Evolutionary conservation across 2,329 filamentous ascomycete genomes (phyloP), one percentile per base, ranked within the genome.

Genomic region (Cercospora janseana): DNA sequence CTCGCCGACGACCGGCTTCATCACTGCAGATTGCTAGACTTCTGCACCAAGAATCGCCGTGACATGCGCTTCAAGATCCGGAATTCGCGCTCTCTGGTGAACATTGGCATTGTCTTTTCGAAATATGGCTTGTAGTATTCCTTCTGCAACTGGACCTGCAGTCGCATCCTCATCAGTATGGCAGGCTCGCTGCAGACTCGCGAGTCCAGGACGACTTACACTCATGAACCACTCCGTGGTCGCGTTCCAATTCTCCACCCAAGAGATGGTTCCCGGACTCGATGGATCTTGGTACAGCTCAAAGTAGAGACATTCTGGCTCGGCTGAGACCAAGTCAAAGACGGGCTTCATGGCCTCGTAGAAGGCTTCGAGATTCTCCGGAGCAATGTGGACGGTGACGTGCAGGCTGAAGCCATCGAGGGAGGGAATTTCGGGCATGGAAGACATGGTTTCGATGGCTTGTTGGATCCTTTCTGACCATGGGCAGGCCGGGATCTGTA

Each of bases 101-200:
- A 73, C 66, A 74, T 64, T 9, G 67, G 63, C 60, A 69, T 64
- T 8, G 72, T 74, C 6, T 61, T 56, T 10, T 61, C 65, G 2
- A 72, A 52, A 51, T 73, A 74, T 15, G 70, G 69, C 34, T 67
- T 64, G 52, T 74, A 74, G 50, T 75, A 74, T 2, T 66, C 59
- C 56, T 72, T 74, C 26, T 49, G 35, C 24, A 60, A 29, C 7
- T 44, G 41, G 6, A 44, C 41, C 41, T 32, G 12, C 26, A 43
- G 31, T 9, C 10, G 27, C 2, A 31, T 43, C 24, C 28, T 9
- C 24, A 18, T 18, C 12, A n/a, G n/a, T n/a, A n/a, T n/a, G n/a
- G n/a, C 6, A 32, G 2, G 18, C 29, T 4, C 29, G 13, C 8
- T n/a, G 29, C 13, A 3, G 23, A 20, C 13, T 15, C 4, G 16